Base-by-base conservation (phyloP, 2,329 filamentous ascomycete genomes). In the Calonectria montana region DNA sequence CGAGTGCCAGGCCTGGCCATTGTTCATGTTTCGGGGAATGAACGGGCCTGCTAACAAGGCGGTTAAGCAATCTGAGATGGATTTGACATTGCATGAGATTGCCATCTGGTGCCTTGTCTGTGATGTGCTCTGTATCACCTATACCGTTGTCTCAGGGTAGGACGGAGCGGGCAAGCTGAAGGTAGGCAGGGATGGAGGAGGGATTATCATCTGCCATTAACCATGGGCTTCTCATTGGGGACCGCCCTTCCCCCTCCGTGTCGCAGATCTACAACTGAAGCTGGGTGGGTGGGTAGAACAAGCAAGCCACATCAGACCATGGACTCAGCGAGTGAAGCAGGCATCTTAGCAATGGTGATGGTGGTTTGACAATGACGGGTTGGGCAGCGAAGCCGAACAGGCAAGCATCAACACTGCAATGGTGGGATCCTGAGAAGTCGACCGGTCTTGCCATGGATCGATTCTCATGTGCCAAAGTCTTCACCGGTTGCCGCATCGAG, bases 281-380 rank as follows among this genome's bases (percentile, higher is more conserved):
- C 65, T 53, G 41, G 27, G 21, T 37, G 25, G 53, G 61, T 69
- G 69, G 72, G 72, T 69, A 69, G 72, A 73, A 72, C 69, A 69
- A 67, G 43, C 23, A 65, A 70, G 70, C 72, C 72, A 72, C 64
- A 74, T 70, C 59, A 72, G 67, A 53, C 67, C 63, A 74, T 43
- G 41, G 65, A 67, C 48, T 69, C 62, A 63, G 66, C 50, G 53
- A 66, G 68, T 67, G 72, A 74, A 67, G 65, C 47, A 67, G 27
- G 53, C 57, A 39, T 7, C 29, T 39, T 31, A 65, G 18, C 55
- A 35, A 31, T 53, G 45, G 41, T 55, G 64, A 57, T 16, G 55
- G 47, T 62, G 57, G 70, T 65, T 63, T 72, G 66, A 70, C 72
- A 63, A 55, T 45, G 45, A 25, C 29, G 43, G 9, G 41, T 48